Evolutionary conservation across 2,329 filamentous ascomycete genomes (phyloP).

Genomic region (Capronia americana): DNA sequence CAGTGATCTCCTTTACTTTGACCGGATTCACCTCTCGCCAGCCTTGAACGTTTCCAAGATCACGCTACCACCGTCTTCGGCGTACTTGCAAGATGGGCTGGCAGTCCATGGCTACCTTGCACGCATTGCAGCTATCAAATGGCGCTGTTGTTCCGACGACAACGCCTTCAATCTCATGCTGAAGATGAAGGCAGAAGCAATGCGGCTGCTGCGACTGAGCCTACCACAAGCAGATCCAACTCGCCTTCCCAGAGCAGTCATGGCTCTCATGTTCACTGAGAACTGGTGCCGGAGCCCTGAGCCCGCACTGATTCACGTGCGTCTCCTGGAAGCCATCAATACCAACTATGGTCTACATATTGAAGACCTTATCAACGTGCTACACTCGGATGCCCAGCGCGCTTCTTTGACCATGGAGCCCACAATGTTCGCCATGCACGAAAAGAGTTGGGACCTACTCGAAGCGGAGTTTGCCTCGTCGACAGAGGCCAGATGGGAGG

Average conservation of each 20-base stretch:
- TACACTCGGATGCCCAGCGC: slow-evolving; percentile 23
- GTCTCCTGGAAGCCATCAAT: slow-evolving; percentile 14
- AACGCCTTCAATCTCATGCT: slow-evolving; percentile 14
- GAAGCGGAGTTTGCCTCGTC: slow-evolving; percentile 8
- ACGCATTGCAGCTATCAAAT: slow-evolving; percentile 19
- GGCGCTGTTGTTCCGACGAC: slow-evolving; percentile 6
- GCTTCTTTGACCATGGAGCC: slow-evolving; percentile 12
- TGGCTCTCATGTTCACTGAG: slow-evolving; percentile 20
- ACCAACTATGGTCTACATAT: slow-evolving; percentile 9
- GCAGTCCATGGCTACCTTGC: slow-evolving; percentile 19
- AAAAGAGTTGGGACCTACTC: slow-evolving; percentile 9
- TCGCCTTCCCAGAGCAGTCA: slow-evolving; percentile 14
- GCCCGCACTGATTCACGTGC: slow-evolving; percentile 19
- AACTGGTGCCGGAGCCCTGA: slow-evolving; percentile 17
- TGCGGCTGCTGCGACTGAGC: slow-evolving; percentile 17
- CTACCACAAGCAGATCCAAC: slow-evolving; percentile 4
- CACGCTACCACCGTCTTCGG: background rate
- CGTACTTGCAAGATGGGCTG: slow-evolving; percentile 23
- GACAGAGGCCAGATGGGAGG: background rate
- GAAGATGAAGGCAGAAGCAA: slow-evolving; percentile 22
- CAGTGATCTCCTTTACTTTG: slow-evolving; percentile 18
- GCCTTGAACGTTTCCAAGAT: background rate
- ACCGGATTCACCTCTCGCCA: slow-evolving; percentile 10
- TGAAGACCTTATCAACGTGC: slow-evolving; percentile 18
- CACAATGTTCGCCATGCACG: slow-evolving; percentile 14